A percentile compares a stretch with the other conserved stretches of the same genome.
These are phyloP conservation scores for Pseudozyma hubeiensis DNA, from an alignment of 1,284 basidiomycete species.

Conservation along the genomic window DNA sequence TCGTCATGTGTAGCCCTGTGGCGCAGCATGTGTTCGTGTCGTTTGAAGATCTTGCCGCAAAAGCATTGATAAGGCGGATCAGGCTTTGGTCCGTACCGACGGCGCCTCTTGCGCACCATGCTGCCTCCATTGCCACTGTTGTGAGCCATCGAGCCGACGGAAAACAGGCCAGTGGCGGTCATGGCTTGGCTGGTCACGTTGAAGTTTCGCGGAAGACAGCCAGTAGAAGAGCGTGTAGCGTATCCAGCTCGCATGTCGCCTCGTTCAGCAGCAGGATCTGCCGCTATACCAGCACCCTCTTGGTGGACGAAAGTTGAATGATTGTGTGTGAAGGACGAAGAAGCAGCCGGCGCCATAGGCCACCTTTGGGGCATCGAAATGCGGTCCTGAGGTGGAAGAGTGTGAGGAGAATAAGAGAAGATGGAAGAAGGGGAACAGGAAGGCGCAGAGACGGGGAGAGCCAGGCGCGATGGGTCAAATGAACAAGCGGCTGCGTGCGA, in stretches of 20 bases:
- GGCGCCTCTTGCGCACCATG: slow-evolving; percentile 33
- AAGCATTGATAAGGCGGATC: slow-evolving; percentile 47
- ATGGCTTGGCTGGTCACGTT: slow-evolving; percentile 1
- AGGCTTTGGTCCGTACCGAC: slow-evolving; percentile 43
- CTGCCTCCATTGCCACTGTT: not conserved
- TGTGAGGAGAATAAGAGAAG: slow-evolving; percentile 7
- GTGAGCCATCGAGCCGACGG: not conserved
- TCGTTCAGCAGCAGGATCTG: not conserved
- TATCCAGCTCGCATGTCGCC: slow-evolving; percentile 14
- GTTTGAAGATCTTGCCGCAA: slow-evolving; percentile 50
- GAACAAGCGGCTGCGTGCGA: slow-evolving; percentile 9
- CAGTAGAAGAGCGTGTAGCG: slow-evolving; percentile 22
- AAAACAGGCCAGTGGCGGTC: slow-evolving; percentile 1
- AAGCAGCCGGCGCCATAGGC: slow-evolving; percentile 1
- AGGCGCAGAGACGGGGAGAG: not conserved
- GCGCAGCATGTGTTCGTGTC: slow-evolving; percentile 53
- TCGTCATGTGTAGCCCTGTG: slow-evolving; percentile 53
- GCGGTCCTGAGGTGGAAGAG: slow-evolving; percentile 10
- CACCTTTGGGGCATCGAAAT: slow-evolving; percentile 6
- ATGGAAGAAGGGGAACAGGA: slow-evolving; percentile 7
- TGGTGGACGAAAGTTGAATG: slow-evolving; percentile 11
- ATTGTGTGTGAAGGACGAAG: slow-evolving; percentile 2
- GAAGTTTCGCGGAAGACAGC: slow-evolving; percentile 10
- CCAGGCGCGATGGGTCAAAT: slow-evolving; percentile 19
- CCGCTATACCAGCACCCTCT: not conserved